Evolutionary conservation across 2,329 filamentous ascomycete genomes (phyloP).

Genomic region (Corynespora cassiicola): DNA sequence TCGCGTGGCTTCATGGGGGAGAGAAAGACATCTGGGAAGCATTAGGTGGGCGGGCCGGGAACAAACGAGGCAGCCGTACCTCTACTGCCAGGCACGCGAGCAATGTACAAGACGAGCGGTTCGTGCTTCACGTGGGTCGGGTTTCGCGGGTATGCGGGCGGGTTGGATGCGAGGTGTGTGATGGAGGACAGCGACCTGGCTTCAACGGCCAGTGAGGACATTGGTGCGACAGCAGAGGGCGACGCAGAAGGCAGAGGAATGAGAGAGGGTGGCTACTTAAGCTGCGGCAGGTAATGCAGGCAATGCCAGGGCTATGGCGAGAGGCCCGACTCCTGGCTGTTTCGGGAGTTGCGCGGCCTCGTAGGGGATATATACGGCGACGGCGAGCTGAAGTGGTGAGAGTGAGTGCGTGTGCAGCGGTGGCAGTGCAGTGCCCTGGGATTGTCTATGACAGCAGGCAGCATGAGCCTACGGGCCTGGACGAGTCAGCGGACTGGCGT

Average conservation of each 20-base stretch:
- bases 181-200: conserved; percentile 83
- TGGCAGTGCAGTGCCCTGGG: conserved; percentile 44
- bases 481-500: too few species aligned
- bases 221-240: conserved; percentile 21
- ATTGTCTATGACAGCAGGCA: too few species aligned
- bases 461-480: too few species aligned
- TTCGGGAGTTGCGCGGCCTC: conserved; percentile 17
- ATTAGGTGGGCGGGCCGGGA: conserved; percentile 18
- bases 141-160: conserved; percentile 83
- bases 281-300: conserved; percentile 9
- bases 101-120: conserved; percentile 86
- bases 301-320: conserved; percentile 5
- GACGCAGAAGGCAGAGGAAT: conserved; percentile 12
- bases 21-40: conserved; percentile 78
- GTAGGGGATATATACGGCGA: conserved; percentile 24
- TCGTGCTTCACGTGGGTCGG: conserved; percentile 72
- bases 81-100: conserved; percentile 88
- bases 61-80: conserved; percentile 59
- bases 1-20: conserved; percentile 87
- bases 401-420: conserved; percentile 41
- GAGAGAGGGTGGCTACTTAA: conserved; percentile 16
- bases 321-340: conserved; percentile 1
- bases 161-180: conserved; percentile 82
- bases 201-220: conserved; percentile 63
- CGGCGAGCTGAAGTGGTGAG: conserved; percentile 25